phyloP scores from a whole-genome alignment of 1,284 basidiomycete genomes.

The Athelia sp. region DNA sequence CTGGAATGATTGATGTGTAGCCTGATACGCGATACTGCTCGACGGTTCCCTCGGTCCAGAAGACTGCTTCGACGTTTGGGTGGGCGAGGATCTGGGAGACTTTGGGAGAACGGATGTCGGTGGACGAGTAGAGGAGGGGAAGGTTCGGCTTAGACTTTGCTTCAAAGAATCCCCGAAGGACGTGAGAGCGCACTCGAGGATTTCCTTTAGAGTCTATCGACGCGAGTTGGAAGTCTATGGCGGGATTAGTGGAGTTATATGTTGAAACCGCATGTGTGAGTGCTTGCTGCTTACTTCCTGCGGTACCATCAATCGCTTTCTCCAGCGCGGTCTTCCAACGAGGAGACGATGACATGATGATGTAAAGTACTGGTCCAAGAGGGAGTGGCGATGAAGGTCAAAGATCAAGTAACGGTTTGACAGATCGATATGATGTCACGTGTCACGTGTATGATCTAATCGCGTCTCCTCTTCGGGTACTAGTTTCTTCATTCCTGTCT shows the following conservation, averaged over 20 bases:
- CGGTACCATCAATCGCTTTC: not conserved
- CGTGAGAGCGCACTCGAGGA: slow-evolving; percentile 55
- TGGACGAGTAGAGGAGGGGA: slow-evolving; percentile 53
- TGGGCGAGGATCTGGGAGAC: slow-evolving; percentile 42
- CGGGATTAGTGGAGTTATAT: not conserved
- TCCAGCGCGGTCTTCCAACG: not conserved
- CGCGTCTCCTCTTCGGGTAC: too few species aligned
- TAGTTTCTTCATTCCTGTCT: too few species aligned
- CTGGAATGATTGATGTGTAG: slow-evolving; percentile 40
- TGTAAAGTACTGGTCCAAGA: too few species aligned
- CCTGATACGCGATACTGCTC: slow-evolving; percentile 61
- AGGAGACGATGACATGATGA: not conserved
- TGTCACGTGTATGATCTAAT: too few species aligned
- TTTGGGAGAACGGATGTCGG: slow-evolving; percentile 60
- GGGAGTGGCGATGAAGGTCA: too few species aligned
- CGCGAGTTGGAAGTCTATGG: slow-evolving; percentile 56
- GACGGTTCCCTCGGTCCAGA: slow-evolving; percentile 51
- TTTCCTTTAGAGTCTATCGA: slow-evolving; percentile 39
- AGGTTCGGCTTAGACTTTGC: slow-evolving; percentile 32
- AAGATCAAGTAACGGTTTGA: too few species aligned
- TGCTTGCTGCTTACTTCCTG: not conserved
- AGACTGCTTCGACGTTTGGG: slow-evolving; percentile 45
- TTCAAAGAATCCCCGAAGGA: slow-evolving; percentile 52
- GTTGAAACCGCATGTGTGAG: not conserved
- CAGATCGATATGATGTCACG: too few species aligned